Evolutionary conservation across 805 yeast genomes (phyloP), one percentile per base, ranked within the genome.

Genomic region (Komagataella populi): DNA sequence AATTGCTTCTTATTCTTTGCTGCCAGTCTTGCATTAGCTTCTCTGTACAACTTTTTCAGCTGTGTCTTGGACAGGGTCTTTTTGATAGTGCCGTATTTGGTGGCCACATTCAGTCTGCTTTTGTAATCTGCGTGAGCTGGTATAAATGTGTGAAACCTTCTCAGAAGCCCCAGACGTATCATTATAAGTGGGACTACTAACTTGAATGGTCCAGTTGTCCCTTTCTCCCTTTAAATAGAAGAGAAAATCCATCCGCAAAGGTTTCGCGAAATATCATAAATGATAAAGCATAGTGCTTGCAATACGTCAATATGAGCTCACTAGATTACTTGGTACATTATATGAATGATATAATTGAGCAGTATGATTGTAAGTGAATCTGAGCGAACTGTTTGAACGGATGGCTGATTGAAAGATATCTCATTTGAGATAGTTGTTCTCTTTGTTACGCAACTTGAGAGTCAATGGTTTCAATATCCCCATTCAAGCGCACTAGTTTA

Each of bases 1-100:
- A 67, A 59, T 1, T 62, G 64, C 24, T 48, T 54, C 8, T 23
- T 23, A 48, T 62, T 60, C 53, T 63, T 63, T 16, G 49, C 45
- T 17, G 51, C 50, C 4, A 59, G 49, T 20, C n/a, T 12, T 4
- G 22, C 22, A 17, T 12, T 10, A 10, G 10, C 22, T 22, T 47
- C 48, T 24, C 54, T 53, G 36, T 50, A 45, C 6, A 18, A 44
- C 48, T 54, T 54, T 39, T 46, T 17, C 18, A 49, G 50, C n/a
- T 44, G 46, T 12, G 39, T 30, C n/a, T 30, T 30, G 14, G 39
- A 30, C 39, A 30, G 14, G 12, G 39, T 30, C 39, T 30, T 30
- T 30, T 30, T 30, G 39, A 30, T 8, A 10, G 39, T 30, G 10
- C 53, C 51, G 8, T 6, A 45, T 3, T 49, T 16, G 20, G 60